phyloP scores from a whole-genome alignment of 768 basidiomycete genomes.

The Mrakia blollopis region DNA sequence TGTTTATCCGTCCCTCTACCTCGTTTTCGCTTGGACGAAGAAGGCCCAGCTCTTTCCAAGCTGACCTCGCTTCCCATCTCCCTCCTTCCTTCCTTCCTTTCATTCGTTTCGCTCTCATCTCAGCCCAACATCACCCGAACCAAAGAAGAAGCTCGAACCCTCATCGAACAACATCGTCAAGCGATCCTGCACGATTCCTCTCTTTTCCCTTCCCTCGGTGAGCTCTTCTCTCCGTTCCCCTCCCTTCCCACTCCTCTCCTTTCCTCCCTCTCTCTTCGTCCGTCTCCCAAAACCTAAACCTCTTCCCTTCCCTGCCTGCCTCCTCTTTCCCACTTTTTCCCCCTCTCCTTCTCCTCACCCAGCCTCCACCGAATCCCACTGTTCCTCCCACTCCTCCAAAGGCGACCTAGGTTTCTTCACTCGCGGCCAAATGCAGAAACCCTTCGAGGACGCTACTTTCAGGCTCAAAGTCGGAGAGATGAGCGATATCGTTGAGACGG shows the following conservation, averaged over 20 bases:
- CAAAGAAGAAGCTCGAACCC: conserved; percentile 31
- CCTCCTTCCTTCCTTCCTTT: background rate
- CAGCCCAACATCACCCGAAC: conserved; percentile 31
- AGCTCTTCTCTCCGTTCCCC: background rate
- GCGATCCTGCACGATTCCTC: conserved; percentile 6
- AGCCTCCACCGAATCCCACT: conserved; percentile 75
- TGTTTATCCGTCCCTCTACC: background rate
- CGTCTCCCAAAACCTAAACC: too few relatives aligned
- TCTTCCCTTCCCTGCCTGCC: background rate
- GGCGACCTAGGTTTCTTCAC: conserved; percentile 89
- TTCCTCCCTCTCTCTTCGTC: background rate
- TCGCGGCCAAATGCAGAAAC: conserved; percentile 89
- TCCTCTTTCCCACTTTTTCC: background rate
- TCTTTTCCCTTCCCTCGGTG: conserved; percentile 28
- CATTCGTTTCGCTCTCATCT: too few relatives aligned
- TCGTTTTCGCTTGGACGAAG: background rate
- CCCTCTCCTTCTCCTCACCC: background rate
- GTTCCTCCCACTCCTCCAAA: conserved; percentile 70
- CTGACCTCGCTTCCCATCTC: background rate
- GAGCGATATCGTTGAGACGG: conserved; percentile 69
- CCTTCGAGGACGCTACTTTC: conserved; percentile 86
- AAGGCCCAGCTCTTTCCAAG: background rate
- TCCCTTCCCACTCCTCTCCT: background rate
- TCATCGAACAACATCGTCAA: conserved; percentile 19
- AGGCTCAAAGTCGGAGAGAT: conserved; percentile 66